phyloP scores from a whole-genome alignment of 2,329 filamentous ascomycete genomes.

The Aspergillus aculeatinus region DNA sequence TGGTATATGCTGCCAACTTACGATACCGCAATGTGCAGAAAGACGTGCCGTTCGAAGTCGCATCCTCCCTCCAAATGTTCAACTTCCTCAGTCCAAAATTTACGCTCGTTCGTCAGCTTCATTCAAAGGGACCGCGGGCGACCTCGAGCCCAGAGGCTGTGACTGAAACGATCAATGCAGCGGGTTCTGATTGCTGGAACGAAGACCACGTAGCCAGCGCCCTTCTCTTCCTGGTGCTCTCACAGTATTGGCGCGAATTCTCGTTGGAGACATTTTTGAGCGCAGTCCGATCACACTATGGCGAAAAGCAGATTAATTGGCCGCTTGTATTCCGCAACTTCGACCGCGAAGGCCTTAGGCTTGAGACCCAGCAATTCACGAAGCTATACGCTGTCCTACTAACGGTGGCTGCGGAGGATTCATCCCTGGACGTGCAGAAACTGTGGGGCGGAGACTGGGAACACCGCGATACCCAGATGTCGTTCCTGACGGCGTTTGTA shows the following conservation, averaged over 20 bases:
- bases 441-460: slow-evolving; percentile 91
- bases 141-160: slow-evolving; percentile 73
- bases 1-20: slow-evolving; percentile 63
- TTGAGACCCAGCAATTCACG: slow-evolving; percentile 78
- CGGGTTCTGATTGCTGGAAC: slow-evolving; percentile 64
- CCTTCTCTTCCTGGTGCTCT: slow-evolving; percentile 68
- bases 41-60: slow-evolving; percentile 44
- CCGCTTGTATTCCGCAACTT: slow-evolving; percentile 73
- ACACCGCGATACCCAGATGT: slow-evolving; percentile 81
- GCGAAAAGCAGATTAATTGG: slow-evolving; percentile 61
- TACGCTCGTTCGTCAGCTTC: slow-evolving; percentile 63
- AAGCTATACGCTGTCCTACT: slow-evolving; percentile 76
- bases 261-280: slow-evolving; percentile 67
- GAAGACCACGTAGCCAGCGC: slow-evolving; percentile 82
- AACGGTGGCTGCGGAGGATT: slow-evolving; percentile 63
- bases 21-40: slow-evolving; percentile 64
- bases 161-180: slow-evolving; percentile 57
- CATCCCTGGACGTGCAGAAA: slow-evolving; percentile 75
- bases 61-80: slow-evolving; percentile 47
- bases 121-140: slow-evolving; percentile 70
- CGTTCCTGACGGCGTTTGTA: slow-evolving; percentile 87
- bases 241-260: slow-evolving; percentile 61
- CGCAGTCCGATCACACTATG: slow-evolving; percentile 56
- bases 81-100: slow-evolving; percentile 43
- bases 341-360: slow-evolving; percentile 72